Evolutionary conservation across 1,284 basidiomycete genomes (phyloP), one percentile per base, ranked within the genome.

Genomic region (Ganoderma lingzhi): DNA sequence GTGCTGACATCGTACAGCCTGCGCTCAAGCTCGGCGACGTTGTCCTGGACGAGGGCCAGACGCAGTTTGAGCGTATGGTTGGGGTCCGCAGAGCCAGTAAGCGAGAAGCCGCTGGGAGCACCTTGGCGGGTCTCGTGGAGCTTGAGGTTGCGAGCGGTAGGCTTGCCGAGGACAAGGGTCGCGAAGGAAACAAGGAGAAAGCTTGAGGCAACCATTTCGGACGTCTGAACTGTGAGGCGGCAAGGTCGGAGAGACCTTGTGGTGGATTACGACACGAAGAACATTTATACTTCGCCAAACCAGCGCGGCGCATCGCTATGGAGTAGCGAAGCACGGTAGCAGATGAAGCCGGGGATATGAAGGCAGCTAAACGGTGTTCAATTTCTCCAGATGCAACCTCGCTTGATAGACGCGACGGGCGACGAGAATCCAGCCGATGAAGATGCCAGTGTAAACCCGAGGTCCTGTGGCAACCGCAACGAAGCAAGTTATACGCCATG

Each of bases 1-100:
- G 78, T 80, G 74, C 79, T 81, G 71, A 81, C 79, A 51, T 76
- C 80, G 67, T 78, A 77, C 19, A 84, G 78, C 28, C 70, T 78
- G 62, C 79, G 70, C 69, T 82, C 79, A 42, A 84, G 80, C 28
- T 81, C 82, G 12, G 73, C 73, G 62, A 78, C 74, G 72, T 84
- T 68, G 71, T 68, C 75, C 72, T 80, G 80, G 59, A 74, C 75
- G 64, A 83, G 78, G 19, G 79, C 81, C 30, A 83, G 74, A 30
- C 80, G 79, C 61, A 82, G 70, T 70, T 77, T 78, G 48, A 82
- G 74, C 15, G 69, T 70, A 30, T 74, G 67, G 56, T 77, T 73
- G 17, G 74, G 67, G 1, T 77, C 59, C 2, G 81, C 78, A 17
- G 78, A 63, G 42, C 76, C 78, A 14, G 62, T 59, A 56, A 76